These are phyloP conservation scores for Penicillium steckii DNA, from an alignment of 495 filamentous ascomycete species.

Conservation along the genomic window DNA sequence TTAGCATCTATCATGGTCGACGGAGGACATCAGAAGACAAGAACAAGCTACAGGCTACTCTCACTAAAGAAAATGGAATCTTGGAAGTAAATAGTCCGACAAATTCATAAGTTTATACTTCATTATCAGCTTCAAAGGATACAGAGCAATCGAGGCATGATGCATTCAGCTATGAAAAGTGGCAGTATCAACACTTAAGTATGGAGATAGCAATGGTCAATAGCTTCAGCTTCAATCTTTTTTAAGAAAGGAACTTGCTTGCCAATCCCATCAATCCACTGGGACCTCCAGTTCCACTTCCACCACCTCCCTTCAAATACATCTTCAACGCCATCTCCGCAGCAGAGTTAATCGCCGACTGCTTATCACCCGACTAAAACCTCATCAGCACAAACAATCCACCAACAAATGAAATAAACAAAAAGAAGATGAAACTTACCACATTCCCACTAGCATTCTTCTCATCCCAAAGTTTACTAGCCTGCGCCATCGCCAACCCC, in stretches of 20 bases:
- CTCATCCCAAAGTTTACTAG: constrained; percentile 64
- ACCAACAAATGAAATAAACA: neutral
- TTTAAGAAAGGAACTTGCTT: constrained; percentile 46
- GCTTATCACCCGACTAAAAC: constrained; percentile 51
- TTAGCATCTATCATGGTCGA: no score
- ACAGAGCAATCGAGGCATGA: no score
- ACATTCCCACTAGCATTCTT: constrained; percentile 46
- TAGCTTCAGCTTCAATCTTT: no score
- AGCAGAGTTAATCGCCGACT: constrained; percentile 58
- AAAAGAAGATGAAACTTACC: constrained; percentile 33
- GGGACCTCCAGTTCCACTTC: constrained; percentile 45
- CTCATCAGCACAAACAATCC: constrained; percentile 14
- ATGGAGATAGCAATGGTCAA: no score
- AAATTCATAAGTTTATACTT: no score
- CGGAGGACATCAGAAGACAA: neutral
- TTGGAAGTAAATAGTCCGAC: no score
- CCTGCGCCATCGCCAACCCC: constrained; percentile 68
- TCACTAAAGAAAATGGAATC: neutral
- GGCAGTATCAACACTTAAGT: no score
- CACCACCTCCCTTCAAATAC: constrained; percentile 61
- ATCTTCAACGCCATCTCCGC: constrained; percentile 69
- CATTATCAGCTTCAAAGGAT: no score
- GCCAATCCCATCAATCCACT: constrained; percentile 57
- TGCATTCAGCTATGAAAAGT: no score
- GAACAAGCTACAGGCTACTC: neutral